These are phyloP conservation scores for Silene latifolia DNA, from an alignment of 148 eudicot species.

Conservation along the genomic window DNA sequence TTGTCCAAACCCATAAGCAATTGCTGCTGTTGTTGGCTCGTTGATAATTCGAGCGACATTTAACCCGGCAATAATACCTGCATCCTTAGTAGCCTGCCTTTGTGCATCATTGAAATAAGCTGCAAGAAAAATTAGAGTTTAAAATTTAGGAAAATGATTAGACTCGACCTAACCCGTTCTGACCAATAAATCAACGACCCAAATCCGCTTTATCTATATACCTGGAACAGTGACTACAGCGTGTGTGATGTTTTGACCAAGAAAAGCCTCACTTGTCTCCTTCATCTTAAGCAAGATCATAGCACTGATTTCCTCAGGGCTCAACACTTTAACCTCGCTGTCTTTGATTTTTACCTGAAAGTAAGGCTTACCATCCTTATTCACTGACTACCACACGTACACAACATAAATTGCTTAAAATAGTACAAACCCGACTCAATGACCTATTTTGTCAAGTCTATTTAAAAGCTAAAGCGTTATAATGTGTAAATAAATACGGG, in stretches of 20 bases:
- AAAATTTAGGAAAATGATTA: no score
- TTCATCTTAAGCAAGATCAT: conserved; percentile 54
- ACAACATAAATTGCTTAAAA: background rate
- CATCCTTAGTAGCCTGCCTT: conserved; percentile 54
- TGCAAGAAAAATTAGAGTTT: no score
- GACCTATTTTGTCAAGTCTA: no score
- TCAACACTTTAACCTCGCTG: conserved; percentile 42
- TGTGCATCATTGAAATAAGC: conserved; percentile 55
- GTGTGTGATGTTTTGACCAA: conserved; percentile 39
- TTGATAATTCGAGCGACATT: conserved; percentile 45
- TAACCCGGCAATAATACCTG: conserved; percentile 45
- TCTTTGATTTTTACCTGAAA: conserved; percentile 41
- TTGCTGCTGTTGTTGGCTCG: conserved; percentile 52
- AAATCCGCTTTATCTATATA: no score
- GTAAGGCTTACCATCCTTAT: conserved; percentile 50
- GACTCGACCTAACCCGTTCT: no score
- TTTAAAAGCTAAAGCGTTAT: background rate
- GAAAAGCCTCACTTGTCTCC: conserved; percentile 45
- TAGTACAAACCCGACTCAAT: background rate
- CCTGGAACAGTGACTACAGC: conserved; percentile 54
- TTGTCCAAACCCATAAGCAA: conserved; percentile 48
- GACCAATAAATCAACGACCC: no score
- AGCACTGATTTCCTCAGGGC: conserved; percentile 59
- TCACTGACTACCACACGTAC: conserved; percentile 48
- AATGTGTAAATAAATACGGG: no score